Evolutionary conservation across 2,329 filamentous ascomycete genomes (phyloP).

Genomic region (Lojkania enalia): DNA sequence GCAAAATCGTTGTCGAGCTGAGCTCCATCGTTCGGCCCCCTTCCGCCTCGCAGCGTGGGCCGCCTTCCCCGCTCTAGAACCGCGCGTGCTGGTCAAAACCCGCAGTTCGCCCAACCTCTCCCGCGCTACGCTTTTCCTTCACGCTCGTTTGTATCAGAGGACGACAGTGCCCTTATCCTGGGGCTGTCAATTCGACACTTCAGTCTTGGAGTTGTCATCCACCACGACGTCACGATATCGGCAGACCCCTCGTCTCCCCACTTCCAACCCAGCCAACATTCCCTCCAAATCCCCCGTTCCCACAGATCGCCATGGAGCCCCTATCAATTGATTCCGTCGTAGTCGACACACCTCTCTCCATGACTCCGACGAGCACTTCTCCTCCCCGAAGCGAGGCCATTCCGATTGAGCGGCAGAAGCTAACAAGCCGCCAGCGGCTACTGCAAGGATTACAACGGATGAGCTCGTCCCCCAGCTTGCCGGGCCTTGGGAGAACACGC

Average conservation of each 20-base stretch:
- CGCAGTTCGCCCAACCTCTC: slow-evolving; percentile 12
- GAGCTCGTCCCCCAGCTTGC: slow-evolving; percentile 75
- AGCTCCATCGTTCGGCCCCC: slow-evolving; percentile 6
- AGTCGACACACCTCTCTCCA: slow-evolving; percentile 33
- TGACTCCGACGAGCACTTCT: slow-evolving; percentile 14
- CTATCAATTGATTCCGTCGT: slow-evolving; percentile 45
- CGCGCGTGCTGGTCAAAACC: slow-evolving; percentile 6
- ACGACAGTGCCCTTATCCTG: slow-evolving; percentile 1
- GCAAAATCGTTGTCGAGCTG: not conserved
- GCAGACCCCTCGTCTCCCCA: slow-evolving; percentile 15
- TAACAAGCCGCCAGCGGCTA: slow-evolving; percentile 70
- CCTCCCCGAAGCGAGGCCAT: slow-evolving; percentile 31
- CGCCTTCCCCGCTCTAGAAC: slow-evolving; percentile 11
- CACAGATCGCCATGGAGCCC: slow-evolving; percentile 35
- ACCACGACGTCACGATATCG: slow-evolving; percentile 7
- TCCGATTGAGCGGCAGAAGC: slow-evolving; percentile 53
- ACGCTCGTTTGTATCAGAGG: slow-evolving; percentile 1
- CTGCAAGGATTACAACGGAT: slow-evolving; percentile 78
- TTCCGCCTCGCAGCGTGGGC: slow-evolving; percentile 9
- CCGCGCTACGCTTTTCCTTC: slow-evolving; percentile 8
- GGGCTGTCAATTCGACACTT: slow-evolving; percentile 13
- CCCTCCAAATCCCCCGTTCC: not conserved
- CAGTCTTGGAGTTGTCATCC: slow-evolving; percentile 3
- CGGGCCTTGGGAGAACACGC: slow-evolving; percentile 64
- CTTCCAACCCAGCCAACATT: slow-evolving; percentile 6